A percentile compares a stretch with the other conserved stretches of the same genome.
These are phyloP conservation scores for Pythium sukuiense DNA, from an alignment of 352 stramenopile species.

Conservation along the genomic window DNA sequence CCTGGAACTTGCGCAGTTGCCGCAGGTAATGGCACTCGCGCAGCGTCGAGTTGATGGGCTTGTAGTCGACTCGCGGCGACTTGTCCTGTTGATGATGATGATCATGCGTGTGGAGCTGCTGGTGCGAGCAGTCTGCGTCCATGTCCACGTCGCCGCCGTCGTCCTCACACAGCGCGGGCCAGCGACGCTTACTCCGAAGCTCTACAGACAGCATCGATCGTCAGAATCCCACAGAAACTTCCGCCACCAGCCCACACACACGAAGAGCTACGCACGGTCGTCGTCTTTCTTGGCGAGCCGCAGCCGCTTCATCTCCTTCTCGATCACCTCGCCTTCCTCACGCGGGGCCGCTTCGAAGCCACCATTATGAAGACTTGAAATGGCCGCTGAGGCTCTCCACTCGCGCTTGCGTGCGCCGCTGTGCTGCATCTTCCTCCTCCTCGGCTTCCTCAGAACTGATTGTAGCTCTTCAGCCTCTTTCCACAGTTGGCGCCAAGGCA, in stretches of 20 bases:
- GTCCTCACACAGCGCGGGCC: neutral
- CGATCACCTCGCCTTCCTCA: slow-evolving; percentile 45
- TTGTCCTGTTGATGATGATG: neutral
- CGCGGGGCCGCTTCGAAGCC: slow-evolving; percentile 1
- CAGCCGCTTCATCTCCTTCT: slow-evolving; percentile 75
- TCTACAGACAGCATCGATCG: neutral
- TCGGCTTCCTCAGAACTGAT: neutral
- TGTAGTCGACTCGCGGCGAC: slow-evolving; percentile 35
- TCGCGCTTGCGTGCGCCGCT: slow-evolving; percentile 40
- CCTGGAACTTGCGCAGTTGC: slow-evolving; percentile 73
- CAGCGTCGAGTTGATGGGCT: slow-evolving; percentile 57
- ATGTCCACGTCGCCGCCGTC: slow-evolving; percentile 16
- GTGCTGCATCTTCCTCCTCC: slow-evolving; percentile 9
- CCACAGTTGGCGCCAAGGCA: slow-evolving; percentile 5
- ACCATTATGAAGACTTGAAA: neutral
- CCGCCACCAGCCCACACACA: neutral
- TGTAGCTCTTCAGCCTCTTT: slow-evolving; percentile 9
- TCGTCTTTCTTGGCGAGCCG: slow-evolving; percentile 61
- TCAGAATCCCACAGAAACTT: neutral
- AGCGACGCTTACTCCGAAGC: neutral
- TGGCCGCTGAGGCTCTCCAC: slow-evolving; percentile 17
- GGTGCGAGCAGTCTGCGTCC: neutral
- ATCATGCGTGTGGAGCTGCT: too few species aligned
- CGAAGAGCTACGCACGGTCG: slow-evolving; percentile 26
- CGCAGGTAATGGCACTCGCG: slow-evolving; percentile 75